A percentile compares a stretch with the other conserved stretches of the same genome.
These are phyloP conservation scores for Allomyces arbusculus DNA, from an alignment of 192 early-diverging fungal genomes.

Conservation along the genomic window DNA sequence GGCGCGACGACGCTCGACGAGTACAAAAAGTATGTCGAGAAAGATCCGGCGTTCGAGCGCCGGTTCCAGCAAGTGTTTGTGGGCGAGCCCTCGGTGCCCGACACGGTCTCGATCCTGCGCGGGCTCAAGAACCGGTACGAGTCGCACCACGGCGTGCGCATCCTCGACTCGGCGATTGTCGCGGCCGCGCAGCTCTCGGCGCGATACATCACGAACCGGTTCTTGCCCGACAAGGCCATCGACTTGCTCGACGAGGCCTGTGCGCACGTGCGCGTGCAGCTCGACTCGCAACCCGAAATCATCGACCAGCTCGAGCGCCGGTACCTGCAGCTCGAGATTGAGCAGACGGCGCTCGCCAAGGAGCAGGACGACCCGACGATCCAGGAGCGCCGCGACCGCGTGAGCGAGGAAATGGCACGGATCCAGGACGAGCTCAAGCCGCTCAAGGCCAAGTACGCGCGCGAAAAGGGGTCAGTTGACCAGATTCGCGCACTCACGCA, in stretches of 20 bases:
- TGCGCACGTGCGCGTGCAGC: conserved; percentile 84
- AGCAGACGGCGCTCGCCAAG: conserved; percentile 77
- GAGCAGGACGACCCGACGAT: conserved; percentile 65
- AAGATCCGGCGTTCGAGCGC: conserved; percentile 64
- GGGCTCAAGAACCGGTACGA: conserved; percentile 59
- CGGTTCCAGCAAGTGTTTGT: conserved; percentile 58
- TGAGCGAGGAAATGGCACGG: conserved; percentile 59
- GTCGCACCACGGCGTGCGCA: conserved; percentile 51
- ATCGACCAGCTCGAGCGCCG: conserved; percentile 91
- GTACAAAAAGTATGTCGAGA: conserved; percentile 83
- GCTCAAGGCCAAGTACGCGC: conserved; percentile 61
- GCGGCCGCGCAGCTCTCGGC: conserved; percentile 46
- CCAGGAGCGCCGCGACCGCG: conserved; percentile 53
- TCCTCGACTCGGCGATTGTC: conserved; percentile 50
- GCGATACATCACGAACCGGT: conserved; percentile 58
- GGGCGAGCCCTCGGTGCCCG: conserved; percentile 48
- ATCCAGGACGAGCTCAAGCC: conserved; percentile 77
- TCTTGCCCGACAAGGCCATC: conserved; percentile 62
- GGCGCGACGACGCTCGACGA: conserved; percentile 91
- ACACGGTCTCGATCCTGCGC: conserved; percentile 60
- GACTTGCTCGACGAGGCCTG: conserved; percentile 88
- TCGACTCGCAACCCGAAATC: conserved; percentile 88
- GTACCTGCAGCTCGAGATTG: conserved; percentile 83
- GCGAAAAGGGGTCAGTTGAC: conserved; percentile 71
- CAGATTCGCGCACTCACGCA: conserved; percentile 65